Percentiles rank a stretch among this genome's conserved stretches.
Evolutionary conservation across 345 rosid genomes (phyloP).

Genomic region (Arabis hirsuta): DNA sequence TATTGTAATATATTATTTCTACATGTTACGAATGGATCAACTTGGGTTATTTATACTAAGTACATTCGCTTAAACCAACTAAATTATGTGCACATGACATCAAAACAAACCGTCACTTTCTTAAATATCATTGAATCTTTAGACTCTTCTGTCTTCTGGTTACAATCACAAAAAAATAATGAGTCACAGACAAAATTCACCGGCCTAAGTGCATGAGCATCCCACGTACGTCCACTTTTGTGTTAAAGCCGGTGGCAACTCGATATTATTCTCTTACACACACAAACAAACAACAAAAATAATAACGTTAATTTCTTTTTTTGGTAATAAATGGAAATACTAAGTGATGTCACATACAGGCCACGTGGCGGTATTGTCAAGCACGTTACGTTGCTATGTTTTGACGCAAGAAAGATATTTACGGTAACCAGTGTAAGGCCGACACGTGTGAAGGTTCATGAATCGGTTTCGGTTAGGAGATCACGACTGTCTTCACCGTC

Average conservation of each 20-base stretch:
- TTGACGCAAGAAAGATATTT: slow-evolving; percentile 32
- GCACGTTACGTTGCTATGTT: slow-evolving; percentile 30
- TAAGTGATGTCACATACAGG: slow-evolving; percentile 14
- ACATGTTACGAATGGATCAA: no score
- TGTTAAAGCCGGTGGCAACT: no score
- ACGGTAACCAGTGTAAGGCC: background rate
- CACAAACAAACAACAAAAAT: no score
- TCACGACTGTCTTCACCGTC: slow-evolving; percentile 43
- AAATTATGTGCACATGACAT: slow-evolving; percentile 29
- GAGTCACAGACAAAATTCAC: slow-evolving; percentile 32
- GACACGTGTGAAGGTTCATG: slow-evolving; percentile 37
- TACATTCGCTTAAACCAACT: slow-evolving; percentile 4
- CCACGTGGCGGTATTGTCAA: slow-evolving; percentile 25
- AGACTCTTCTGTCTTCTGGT: slow-evolving; percentile 14
- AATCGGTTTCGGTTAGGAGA: slow-evolving; percentile 35
- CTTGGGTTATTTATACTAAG: slow-evolving; percentile 8
- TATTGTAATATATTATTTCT: no score
- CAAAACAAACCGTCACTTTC: slow-evolving; percentile 23
- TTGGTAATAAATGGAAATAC: slow-evolving; percentile 7
- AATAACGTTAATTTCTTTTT: background rate
- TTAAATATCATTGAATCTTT: slow-evolving; percentile 22
- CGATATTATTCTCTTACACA: no score
- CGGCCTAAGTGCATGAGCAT: slow-evolving; percentile 42
- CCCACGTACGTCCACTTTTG: slow-evolving; percentile 35
- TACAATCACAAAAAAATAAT: slow-evolving; percentile 23